Base-by-base conservation (phyloP, 2,329 filamentous ascomycete genomes). In the Ophiostoma sp. region DNA sequence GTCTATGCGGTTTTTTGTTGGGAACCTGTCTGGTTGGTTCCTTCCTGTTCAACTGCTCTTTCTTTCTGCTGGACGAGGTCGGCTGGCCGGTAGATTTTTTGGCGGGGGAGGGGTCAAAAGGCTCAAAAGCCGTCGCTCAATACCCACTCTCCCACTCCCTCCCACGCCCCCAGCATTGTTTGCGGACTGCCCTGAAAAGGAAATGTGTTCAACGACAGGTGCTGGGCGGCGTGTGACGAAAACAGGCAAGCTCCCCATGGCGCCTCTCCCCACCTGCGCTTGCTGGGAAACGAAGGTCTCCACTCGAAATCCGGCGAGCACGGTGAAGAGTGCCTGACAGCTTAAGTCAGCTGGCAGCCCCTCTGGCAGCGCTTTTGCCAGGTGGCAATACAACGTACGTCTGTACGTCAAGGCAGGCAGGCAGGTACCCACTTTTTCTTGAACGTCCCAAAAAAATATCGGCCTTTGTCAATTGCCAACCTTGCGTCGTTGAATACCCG, bases 41-140 rank as follows among this genome's bases (percentile, higher is more conserved):
- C 12, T 69, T 69, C 66, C 22, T 28, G 2, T 48, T 69, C 19
- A 15, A 19, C 11, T 50, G 22, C 39, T 66, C 8, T 64, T 66
- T 42, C 25, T 11, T 12, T 61, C 22, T n/a, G 5, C 69, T 45
- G 28, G 48, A 42, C 45, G 48, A 69, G 68, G 68, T 61, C 69
- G 55, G 69, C 50, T 70, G 69, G 19, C 52, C 25, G 69, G 45
- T 69, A 25, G 22, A 52, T 12, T 64, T 63, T 55, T 64, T 42
- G 70, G 70, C 57, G 70, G 70, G 39, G 70, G 70, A 71, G 70
- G 70, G 70, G 70, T 55, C 50, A 55, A 55, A 55, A 55, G 22
- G 15, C 3, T 59, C 55, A 31, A 31, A 31, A n/a, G 19, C 63
- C 12, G n/a, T 45, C 11, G 39, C 42, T 48, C 28, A 59, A 31